Evolutionary conservation across 495 filamentous ascomycete genomes (phyloP).

Genomic region (Aspergillus haitiensis): DNA sequence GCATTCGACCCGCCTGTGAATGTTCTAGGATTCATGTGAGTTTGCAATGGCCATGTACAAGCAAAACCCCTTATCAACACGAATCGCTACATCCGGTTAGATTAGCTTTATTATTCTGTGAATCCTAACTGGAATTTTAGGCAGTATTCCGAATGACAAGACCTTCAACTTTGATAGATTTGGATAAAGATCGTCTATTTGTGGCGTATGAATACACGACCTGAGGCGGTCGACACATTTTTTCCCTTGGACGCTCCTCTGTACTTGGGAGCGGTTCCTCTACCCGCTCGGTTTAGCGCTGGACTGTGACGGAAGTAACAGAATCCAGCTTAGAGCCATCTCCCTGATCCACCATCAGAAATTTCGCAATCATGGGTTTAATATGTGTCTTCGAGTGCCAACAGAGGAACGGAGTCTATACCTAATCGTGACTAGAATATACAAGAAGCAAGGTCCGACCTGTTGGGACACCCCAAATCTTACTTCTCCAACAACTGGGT

Average conservation of each 20-base stretch:
- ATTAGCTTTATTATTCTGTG: no score
- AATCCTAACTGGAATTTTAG: no score
- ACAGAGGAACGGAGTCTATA: neutral
- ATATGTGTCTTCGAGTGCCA: neutral
- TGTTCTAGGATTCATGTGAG: neutral
- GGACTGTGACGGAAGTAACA: neutral
- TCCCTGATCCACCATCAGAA: neutral
- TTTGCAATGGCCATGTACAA: neutral
- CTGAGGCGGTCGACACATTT: no score
- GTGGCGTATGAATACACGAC: no score
- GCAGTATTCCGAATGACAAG: no score
- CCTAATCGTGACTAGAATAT: neutral
- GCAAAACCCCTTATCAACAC: no score
- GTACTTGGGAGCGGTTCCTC: neutral
- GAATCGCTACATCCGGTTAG: no score
- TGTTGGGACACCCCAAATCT: neutral
- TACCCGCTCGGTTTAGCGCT: neutral
- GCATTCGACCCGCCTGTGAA: neutral
- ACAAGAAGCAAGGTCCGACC: neutral
- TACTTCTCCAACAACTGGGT: neutral
- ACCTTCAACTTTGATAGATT: no score
- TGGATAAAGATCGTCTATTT: no score
- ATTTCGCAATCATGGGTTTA: neutral
- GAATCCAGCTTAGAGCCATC: no score
- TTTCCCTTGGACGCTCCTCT: no score